Evolutionary conservation across 352 stramenopile genomes (phyloP).

Genomic region (Pythium myriotylum): DNA sequence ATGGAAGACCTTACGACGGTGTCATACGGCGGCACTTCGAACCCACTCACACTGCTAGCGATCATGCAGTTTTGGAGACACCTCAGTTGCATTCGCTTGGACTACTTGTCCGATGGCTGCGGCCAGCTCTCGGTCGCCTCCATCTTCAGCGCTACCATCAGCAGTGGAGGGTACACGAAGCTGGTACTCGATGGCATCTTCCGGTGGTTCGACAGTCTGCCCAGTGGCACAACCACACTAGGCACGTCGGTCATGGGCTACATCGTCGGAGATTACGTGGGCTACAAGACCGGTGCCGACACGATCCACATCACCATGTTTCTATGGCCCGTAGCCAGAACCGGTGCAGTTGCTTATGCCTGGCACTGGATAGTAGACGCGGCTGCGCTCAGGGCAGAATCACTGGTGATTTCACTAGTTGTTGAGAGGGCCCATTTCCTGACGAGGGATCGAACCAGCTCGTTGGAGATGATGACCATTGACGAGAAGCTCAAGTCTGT

Average conservation of each 20-base stretch:
- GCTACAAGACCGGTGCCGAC: neutral
- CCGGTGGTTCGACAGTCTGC: constrained; percentile 6
- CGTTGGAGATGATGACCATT: neutral
- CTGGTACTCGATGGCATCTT: constrained; percentile 4
- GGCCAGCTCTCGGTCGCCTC: constrained; percentile 5
- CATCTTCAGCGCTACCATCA: neutral
- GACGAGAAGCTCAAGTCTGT: neutral
- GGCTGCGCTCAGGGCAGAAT: neutral
- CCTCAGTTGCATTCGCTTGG: constrained; percentile 6
- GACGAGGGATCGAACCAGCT: neutral
- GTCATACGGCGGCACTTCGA: neutral
- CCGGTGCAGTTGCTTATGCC: neutral
- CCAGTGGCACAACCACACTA: neutral
- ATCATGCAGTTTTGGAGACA: constrained; percentile 11
- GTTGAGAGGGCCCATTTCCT: neutral
- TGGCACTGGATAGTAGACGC: constrained; percentile 1
- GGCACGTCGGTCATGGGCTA: constrained; percentile 10
- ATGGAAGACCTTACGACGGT: constrained; percentile 2
- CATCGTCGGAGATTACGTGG: constrained; percentile 13
- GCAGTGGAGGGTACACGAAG: neutral
- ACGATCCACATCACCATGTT: constrained; percentile 10
- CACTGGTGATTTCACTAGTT: neutral
- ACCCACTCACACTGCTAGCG: neutral
- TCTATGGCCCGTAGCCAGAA: neutral
- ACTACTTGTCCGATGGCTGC: neutral